Percentiles rank a stretch among this genome's conserved stretches.
Evolutionary conservation across 257 asterid genomes (phyloP).

Genomic region (Solanum piurae): DNA sequence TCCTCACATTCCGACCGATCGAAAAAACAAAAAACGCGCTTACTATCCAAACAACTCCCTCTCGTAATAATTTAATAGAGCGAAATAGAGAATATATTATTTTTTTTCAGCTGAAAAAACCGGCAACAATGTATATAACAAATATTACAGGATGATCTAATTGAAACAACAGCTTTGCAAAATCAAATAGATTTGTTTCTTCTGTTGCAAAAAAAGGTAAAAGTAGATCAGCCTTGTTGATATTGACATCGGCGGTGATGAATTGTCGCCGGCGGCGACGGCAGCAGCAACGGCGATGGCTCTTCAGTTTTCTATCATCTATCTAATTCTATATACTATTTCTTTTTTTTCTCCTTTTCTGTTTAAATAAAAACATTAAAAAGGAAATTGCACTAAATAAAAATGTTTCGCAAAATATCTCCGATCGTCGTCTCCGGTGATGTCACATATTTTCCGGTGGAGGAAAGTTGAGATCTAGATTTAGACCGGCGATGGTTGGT

Average conservation of each 20-base stretch:
- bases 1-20: not conserved
- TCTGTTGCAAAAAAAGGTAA: not conserved
- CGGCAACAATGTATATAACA: not conserved
- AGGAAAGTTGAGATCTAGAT: slow-evolving; percentile 15
- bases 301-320: not conserved
- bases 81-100: too few relatives aligned
- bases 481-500: not conserved
- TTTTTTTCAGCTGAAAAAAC: not conserved
- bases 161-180: not conserved
- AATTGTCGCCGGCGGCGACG: not conserved
- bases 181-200: not conserved
- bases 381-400: not conserved
- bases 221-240: not conserved
- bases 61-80: too few relatives aligned
- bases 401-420: not conserved
- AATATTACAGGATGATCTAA: not conserved
- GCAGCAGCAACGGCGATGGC: not conserved
- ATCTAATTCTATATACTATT: not conserved
- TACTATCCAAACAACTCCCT: too few relatives aligned
- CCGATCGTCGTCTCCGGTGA: not conserved
- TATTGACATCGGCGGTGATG: not conserved
- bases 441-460: slow-evolving; percentile 7
- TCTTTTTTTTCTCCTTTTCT: not conserved
- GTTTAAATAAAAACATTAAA: not conserved
- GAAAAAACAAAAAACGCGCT: fast-evolving